Conservation (phyloP, 352 stramenopile genomes). For the Phytophthora rubi region DNA sequence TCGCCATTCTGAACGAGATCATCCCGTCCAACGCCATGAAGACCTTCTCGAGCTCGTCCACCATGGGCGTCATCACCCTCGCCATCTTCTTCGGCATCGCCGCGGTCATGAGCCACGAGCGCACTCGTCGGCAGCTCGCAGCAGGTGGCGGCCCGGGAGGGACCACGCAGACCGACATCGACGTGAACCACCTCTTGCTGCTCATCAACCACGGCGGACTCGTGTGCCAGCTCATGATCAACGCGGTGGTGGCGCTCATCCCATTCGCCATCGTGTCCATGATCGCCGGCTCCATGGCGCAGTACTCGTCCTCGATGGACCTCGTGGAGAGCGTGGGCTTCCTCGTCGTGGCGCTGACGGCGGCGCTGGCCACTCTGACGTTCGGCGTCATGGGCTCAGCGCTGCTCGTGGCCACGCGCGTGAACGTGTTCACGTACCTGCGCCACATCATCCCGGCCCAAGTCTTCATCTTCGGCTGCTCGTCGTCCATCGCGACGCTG, state of each 20-base stretch:
- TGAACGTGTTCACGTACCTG: constrained; percentile 74
- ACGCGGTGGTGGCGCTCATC: constrained; percentile 66
- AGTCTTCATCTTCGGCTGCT: constrained; percentile 80
- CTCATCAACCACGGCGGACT: constrained; percentile 69
- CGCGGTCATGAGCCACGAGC: constrained; percentile 59
- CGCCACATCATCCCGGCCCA: constrained; percentile 72
- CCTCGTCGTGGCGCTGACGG: constrained; percentile 50
- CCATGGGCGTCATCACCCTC: constrained; percentile 75
- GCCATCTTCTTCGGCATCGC: constrained; percentile 75
- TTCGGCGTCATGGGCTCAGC: constrained; percentile 57
- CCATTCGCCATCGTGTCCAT: constrained; percentile 79
- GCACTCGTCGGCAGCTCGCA: constrained; percentile 23
- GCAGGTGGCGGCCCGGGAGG: constrained; percentile 11
- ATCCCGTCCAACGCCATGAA: constrained; percentile 75
- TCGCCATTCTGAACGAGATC: constrained; percentile 63
- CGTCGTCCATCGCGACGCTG: constrained; percentile 80
- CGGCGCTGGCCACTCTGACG: constrained; percentile 53
- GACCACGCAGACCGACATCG: constrained; percentile 31
- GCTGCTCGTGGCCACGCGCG: constrained; percentile 64
- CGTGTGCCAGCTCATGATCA: constrained; percentile 74
- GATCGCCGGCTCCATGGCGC: constrained; percentile 65
- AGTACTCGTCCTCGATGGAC: constrained; percentile 50
- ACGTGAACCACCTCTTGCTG: constrained; percentile 69
- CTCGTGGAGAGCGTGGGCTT: constrained; percentile 62
- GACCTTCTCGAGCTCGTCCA: constrained; percentile 55